A percentile compares a stretch with the other conserved stretches of the same genome.
These are phyloP conservation scores for Jamesozyma piceae DNA, from an alignment of 805 yeast genomes.

Conservation along the genomic window DNA sequence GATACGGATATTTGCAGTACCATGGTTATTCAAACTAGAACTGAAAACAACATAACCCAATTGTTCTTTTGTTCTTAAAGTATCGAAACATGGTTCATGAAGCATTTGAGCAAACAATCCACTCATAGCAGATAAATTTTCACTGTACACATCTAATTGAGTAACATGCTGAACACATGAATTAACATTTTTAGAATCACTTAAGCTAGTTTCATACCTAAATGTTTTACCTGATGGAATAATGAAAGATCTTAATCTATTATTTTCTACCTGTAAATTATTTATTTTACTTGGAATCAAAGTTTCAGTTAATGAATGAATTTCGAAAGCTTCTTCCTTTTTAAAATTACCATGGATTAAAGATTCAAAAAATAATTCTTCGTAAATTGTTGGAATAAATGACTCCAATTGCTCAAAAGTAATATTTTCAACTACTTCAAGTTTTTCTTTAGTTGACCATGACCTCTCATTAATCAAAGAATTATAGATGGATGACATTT, in stretches of 20 bases:
- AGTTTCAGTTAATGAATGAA: conserved; percentile 38
- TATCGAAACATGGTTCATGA: conserved; percentile 83
- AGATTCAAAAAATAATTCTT: conserved; percentile 60
- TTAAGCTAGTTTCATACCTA: conserved; percentile 42
- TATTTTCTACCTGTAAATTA: conserved; percentile 19
- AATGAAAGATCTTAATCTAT: conserved; percentile 33
- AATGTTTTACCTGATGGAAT: conserved; percentile 34
- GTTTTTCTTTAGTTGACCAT: conserved; percentile 56
- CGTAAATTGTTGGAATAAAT: conserved; percentile 44
- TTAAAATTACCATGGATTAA: conserved; percentile 68
- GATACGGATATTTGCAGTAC: conserved; percentile 50
- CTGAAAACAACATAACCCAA: conserved; percentile 90
- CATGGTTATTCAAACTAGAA: conserved; percentile 57
- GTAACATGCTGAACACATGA: conserved; percentile 73
- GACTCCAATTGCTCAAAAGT: conserved; percentile 41
- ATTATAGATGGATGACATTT: conserved; percentile 54
- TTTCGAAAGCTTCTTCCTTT: conserved; percentile 42
- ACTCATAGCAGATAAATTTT: conserved; percentile 38
- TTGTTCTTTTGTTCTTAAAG: conserved; percentile 87
- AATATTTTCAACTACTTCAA: conserved; percentile 38
- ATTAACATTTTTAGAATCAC: conserved; percentile 66
- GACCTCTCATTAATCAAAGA: conserved; percentile 62
- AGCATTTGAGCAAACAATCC: conserved; percentile 64
- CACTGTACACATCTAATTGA: conserved; percentile 53
- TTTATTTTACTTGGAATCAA: conserved; percentile 38